Conservation (phyloP, 192 early-diverging fungal genomes). For the Linnemannia elongata region DNA sequence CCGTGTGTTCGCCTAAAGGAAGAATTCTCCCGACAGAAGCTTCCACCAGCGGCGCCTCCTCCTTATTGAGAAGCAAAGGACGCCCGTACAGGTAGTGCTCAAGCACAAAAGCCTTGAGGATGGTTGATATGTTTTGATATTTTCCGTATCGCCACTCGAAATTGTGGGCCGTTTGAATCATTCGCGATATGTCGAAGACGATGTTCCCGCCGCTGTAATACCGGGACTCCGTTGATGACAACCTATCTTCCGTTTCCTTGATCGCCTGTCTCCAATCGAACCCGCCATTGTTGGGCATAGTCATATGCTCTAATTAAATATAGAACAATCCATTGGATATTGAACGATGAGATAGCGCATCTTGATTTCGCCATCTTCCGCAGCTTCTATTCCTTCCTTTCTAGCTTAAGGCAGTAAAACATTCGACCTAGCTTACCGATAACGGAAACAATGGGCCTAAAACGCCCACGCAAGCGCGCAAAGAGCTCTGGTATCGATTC, state of each 20-base stretch:
- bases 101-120: slow-evolving; percentile 20
- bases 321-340: background rate
- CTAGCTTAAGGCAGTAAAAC: no score
- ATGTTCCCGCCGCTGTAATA: slow-evolving; percentile 22
- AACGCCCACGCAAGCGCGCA: slow-evolving; percentile 18
- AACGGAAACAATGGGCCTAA: slow-evolving; percentile 24
- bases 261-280: slow-evolving; percentile 21
- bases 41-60: slow-evolving; percentile 21
- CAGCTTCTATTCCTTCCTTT: background rate
- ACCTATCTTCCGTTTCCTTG: slow-evolving; percentile 1
- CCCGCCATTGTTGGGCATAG: background rate
- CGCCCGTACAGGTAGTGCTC: slow-evolving; percentile 19
- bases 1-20: background rate
- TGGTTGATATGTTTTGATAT: slow-evolving; percentile 16
- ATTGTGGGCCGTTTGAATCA: slow-evolving; percentile 14
- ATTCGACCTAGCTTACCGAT: background rate
- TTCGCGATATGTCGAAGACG: slow-evolving; percentile 21
- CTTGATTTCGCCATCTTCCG: background rate
- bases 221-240: slow-evolving; percentile 13
- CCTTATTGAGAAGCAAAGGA: slow-evolving; percentile 11
- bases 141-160: slow-evolving; percentile 1
- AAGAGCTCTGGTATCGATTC: slow-evolving; percentile 15
- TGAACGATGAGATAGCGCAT: background rate
- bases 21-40: slow-evolving; percentile 28
- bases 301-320: slow-evolving; percentile 12